These are phyloP conservation scores for Nicotiana otophora DNA, from an alignment of 257 asterid species.

Conservation along the genomic window DNA sequence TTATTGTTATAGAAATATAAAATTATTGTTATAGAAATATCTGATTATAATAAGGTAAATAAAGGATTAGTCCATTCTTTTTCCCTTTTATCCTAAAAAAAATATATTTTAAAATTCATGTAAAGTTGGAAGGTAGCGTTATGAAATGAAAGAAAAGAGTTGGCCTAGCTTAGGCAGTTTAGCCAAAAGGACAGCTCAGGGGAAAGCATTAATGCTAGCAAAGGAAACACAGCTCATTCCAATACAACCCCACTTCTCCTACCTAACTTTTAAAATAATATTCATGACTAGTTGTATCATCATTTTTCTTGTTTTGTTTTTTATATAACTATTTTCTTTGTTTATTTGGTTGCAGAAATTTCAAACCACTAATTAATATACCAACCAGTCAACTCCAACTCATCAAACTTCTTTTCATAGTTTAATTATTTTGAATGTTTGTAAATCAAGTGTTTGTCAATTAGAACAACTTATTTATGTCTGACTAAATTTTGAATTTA, in stretches of 20 bases:
- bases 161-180: not conserved
- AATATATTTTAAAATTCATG: too few species aligned
- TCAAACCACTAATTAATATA: not conserved
- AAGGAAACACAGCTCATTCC: conserved; percentile 10
- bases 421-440: too few species aligned
- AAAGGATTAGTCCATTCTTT: not conserved
- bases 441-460: too few species aligned
- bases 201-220: conserved; percentile 3
- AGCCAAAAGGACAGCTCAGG: not conserved
- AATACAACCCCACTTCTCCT: conserved; percentile 8
- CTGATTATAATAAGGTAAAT: too few species aligned
- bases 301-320: not conserved
- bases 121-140: too few species aligned
- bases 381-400: conserved; percentile 5
- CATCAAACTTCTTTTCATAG: not conserved
- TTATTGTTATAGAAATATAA: too few species aligned
- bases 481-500: too few species aligned
- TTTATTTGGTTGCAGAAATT: not conserved
- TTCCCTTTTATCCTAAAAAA: not conserved
- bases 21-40: too few species aligned
- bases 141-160: too few species aligned
- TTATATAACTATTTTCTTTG: too few species aligned
- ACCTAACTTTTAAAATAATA: not conserved
- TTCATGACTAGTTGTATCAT: not conserved
- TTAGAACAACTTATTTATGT: too few species aligned